phyloP scores from a whole-genome alignment of 768 basidiomycete species.

The Favolaschia claudopus region DNA sequence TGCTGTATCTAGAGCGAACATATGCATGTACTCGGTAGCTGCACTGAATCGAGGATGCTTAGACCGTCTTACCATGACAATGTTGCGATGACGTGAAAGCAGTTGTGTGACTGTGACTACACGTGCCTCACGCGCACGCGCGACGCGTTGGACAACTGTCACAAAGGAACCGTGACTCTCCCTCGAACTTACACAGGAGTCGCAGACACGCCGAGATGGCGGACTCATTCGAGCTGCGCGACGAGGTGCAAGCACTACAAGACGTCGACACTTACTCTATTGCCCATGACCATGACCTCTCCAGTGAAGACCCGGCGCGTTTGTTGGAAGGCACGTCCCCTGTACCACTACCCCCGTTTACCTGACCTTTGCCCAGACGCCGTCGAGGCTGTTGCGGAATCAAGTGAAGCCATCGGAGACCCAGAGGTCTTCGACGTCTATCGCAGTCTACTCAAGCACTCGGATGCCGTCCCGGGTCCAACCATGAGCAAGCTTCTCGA shows the following conservation, averaged over 20 bases:
- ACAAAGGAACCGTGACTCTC: background rate
- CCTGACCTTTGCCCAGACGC: constrained; percentile 56
- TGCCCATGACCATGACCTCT: constrained; percentile 70
- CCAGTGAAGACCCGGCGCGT: constrained; percentile 57
- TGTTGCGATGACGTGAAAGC: no score
- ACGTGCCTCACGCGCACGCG: no score
- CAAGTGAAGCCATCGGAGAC: constrained; percentile 75
- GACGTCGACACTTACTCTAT: constrained; percentile 72
- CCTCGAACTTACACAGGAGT: no score
- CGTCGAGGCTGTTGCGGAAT: constrained; percentile 81
- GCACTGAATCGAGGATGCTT: no score
- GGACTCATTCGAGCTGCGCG: constrained; percentile 75
- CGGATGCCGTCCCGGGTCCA: constrained; percentile 64
- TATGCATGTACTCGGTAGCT: no score
- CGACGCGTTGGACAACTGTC: background rate
- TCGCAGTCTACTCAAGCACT: constrained; percentile 81
- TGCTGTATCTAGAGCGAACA: no score
- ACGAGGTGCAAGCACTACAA: constrained; percentile 73
- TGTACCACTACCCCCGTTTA: background rate
- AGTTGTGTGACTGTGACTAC: background rate
- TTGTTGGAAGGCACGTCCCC: constrained; percentile 64
- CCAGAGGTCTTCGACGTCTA: constrained; percentile 81
- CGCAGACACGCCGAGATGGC: constrained; percentile 43
- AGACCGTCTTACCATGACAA: no score
- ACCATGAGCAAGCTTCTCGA: constrained; percentile 90